phyloP scores from a whole-genome alignment of 805 yeast species.

The Metschnikowia henanensis region DNA sequence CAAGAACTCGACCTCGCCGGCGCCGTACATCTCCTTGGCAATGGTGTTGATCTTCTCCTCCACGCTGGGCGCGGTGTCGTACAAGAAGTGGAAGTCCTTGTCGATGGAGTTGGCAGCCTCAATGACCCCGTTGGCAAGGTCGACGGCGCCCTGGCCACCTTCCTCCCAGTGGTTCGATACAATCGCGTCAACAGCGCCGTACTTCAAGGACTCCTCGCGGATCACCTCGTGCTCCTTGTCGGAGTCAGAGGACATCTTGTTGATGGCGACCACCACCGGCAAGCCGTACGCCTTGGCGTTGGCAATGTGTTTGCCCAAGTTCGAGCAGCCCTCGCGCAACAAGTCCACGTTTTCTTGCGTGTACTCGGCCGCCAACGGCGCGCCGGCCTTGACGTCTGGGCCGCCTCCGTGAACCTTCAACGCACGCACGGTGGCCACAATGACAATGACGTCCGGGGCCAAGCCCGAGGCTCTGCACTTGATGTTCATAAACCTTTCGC shows the following conservation, averaged over 20 bases:
- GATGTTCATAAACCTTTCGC: slow-evolving; percentile 82
- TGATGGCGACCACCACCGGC: slow-evolving; percentile 81
- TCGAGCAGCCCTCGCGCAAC: slow-evolving; percentile 68
- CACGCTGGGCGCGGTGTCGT: slow-evolving; percentile 51
- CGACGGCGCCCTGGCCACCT: slow-evolving; percentile 82
- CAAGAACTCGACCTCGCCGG: slow-evolving; percentile 65
- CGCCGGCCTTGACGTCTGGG: slow-evolving; percentile 85
- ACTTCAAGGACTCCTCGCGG: slow-evolving; percentile 63
- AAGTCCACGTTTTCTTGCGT: slow-evolving; percentile 68
- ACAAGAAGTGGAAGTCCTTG: slow-evolving; percentile 52
- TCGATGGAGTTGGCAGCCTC: slow-evolving; percentile 53
- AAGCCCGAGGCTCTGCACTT: slow-evolving; percentile 82
- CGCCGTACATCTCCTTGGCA: slow-evolving; percentile 79
- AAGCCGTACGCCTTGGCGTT: slow-evolving; percentile 72
- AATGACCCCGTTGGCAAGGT: slow-evolving; percentile 69
- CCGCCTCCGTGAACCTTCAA: slow-evolving; percentile 88
- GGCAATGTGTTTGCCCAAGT: slow-evolving; percentile 73
- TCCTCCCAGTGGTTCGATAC: slow-evolving; percentile 85
- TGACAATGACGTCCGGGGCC: slow-evolving; percentile 72
- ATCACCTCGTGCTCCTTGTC: slow-evolving; percentile 68
- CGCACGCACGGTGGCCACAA: slow-evolving; percentile 85
- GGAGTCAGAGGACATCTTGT: slow-evolving; percentile 74
- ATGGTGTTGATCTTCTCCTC: slow-evolving; percentile 68
- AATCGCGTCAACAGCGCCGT: slow-evolving; percentile 80
- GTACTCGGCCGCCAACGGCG: slow-evolving; percentile 72